Conservation (phyloP, 139 green algal species). For the Chlamydomonas sp. region DNA sequence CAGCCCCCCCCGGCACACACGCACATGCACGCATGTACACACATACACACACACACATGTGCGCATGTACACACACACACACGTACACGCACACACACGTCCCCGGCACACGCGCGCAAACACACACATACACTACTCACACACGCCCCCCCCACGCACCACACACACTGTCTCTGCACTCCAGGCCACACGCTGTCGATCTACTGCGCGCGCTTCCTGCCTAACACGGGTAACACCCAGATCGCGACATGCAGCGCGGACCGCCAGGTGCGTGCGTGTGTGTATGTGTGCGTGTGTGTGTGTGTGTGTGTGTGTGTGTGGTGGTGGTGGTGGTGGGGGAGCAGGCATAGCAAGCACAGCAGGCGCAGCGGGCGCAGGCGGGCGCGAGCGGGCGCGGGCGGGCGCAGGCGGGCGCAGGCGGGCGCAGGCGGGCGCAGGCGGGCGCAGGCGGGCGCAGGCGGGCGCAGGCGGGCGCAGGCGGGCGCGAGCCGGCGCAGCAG, state of each 20-base stretch:
- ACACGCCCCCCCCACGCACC: too few species aligned
- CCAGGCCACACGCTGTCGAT: not conserved
- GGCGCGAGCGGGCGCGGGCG: too few species aligned
- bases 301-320: not conserved
- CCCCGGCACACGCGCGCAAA: too few species aligned
- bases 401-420: too few species aligned
- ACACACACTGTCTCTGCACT: not conserved
- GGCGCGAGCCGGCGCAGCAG: too few species aligned
- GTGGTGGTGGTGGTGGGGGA: not conserved
- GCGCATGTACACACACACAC: not conserved
- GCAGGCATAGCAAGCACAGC: not conserved
- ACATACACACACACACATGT: not conserved
- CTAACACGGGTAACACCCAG: conserved; percentile 6
- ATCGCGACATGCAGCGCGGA: conserved; percentile 12
- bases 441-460: too few species aligned
- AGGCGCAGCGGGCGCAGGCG: too few species aligned
- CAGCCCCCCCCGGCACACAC: too few species aligned
- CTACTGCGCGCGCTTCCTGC: conserved; percentile 5
- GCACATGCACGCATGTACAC: not conserved
- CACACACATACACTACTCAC: too few species aligned
- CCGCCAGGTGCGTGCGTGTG: conserved; percentile 1
- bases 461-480: too few species aligned
- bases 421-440: too few species aligned
- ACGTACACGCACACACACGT: too few species aligned
- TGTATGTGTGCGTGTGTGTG: not conserved